phyloP scores from a whole-genome alignment of 2,329 filamentous ascomycete genomes.

The Stachybotrys chlorohalonatus region DNA sequence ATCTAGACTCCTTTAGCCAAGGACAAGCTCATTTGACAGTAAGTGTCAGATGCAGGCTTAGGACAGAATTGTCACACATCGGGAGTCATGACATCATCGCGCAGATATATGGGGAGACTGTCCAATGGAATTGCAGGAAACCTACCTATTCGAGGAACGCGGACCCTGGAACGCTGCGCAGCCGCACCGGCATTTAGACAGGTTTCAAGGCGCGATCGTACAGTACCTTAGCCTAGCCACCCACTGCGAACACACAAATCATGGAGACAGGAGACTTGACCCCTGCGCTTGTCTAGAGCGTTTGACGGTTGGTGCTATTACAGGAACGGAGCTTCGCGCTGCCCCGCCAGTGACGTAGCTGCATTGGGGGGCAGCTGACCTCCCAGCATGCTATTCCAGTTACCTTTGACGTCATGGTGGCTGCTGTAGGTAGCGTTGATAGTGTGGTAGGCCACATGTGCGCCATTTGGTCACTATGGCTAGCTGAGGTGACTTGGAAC shows the following conservation, averaged over 20 bases:
- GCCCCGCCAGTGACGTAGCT: neutral
- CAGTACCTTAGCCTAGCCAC: no score
- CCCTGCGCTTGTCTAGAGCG: no score
- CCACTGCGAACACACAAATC: no score
- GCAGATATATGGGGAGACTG: neutral
- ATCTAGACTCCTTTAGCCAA: neutral
- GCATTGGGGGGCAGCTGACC: no score
- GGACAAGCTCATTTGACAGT: neutral
- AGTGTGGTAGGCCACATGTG: neutral
- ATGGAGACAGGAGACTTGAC: no score
- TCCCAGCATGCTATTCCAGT: neutral
- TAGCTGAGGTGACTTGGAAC: neutral
- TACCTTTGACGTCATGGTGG: neutral
- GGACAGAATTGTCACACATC: neutral
- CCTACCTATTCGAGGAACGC: no score
- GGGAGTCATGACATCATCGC: constrained; percentile 14
- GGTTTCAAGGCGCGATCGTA: no score
- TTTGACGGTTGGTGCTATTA: no score
- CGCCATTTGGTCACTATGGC: neutral
- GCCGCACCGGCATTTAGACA: no score
- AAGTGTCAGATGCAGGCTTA: neutral
- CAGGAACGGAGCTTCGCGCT: neutral
- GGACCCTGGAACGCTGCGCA: constrained; percentile 3
- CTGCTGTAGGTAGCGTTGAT: neutral
- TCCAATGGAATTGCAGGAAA: constrained; percentile 7